Base-by-base conservation (phyloP, 2,329 filamentous ascomycete genomes). In the Aureobasidium vineae region DNA sequence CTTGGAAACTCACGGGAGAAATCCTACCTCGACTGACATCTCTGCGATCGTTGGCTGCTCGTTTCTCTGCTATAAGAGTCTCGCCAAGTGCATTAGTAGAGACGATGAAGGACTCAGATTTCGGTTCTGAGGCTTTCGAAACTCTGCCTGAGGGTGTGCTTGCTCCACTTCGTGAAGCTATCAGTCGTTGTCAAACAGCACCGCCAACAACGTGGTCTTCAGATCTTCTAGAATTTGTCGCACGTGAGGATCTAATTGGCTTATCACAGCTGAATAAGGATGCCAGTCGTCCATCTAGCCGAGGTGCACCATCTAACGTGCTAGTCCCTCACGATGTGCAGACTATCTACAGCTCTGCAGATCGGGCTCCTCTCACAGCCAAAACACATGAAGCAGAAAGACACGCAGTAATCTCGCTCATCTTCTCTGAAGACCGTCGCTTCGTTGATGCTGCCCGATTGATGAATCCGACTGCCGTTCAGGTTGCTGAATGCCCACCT, bases 381-480 rank as follows among this genome's bases (percentile, higher is more conserved):
- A 91, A 91, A 54, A 89, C 90, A 6, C 90, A 92, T 65, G 93
- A 95, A 75, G 89, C 89, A 38, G 91, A 97, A 73, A 70, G 75
- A 31, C 88, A 94, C 75, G 85, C 88, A 11, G 87, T 98, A 8
- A 96, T 95, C 36, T 87, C 88, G 61, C 82, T 95, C 10, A 88
- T 99, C 33, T 99, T 98, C 83, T 89, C 88, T 68, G 92, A 98
- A 70, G 95, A 99, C 73, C 87, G 92, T 68, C 88, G 95, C 41
- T 88, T 96, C 65, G 88, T 92, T 68, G 95, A 99, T 79, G 95
- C 92, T 0, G 88, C 89, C 65, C 87, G 85, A 63, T 82, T 99
- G 65, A 82, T 99, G n/a, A 93, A 95, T 66, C 95, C 95, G 33
- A 87, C 90, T 63, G 91, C 90, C 73, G 84, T 91, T 16, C 88